A percentile compares a stretch with the other conserved stretches of the same genome.
These are phyloP conservation scores for Nicotiana benthamiana DNA, from an alignment of 257 asterid genomes.

Conservation along the genomic window DNA sequence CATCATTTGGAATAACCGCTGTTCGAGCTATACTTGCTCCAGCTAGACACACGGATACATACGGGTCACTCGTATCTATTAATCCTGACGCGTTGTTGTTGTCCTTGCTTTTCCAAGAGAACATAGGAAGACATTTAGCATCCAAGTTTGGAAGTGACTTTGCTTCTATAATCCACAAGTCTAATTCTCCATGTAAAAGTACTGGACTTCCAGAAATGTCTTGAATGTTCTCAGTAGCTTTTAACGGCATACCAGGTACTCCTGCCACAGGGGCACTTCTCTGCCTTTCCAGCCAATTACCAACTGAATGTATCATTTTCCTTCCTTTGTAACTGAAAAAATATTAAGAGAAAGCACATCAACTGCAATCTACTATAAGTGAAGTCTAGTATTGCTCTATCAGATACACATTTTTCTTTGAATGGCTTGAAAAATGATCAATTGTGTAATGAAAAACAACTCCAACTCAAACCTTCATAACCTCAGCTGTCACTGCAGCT, in stretches of 20 bases:
- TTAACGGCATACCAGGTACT: constrained; percentile 10
- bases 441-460: background rate
- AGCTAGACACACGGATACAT: constrained; percentile 68
- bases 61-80: constrained; percentile 88
- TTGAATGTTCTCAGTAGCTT: background rate
- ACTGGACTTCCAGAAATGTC: background rate
- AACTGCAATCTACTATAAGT: background rate
- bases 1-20: constrained; percentile 60
- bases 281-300: constrained; percentile 10
- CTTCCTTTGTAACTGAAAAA: background rate
- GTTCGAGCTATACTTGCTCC: constrained; percentile 88
- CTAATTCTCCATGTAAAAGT: constrained; percentile 83
- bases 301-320: constrained; percentile 5
- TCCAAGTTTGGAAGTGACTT: constrained; percentile 82
- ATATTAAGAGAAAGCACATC: background rate
- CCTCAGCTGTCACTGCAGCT: background rate
- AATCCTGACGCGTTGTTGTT: constrained; percentile 19
- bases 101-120: constrained; percentile 22
- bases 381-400: background rate
- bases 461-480: background rate
- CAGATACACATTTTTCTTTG: background rate
- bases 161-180: constrained; percentile 65
- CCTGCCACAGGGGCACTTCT: constrained; percentile 5
- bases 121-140: constrained; percentile 42
- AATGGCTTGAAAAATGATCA: background rate